Evolutionary conservation across 768 basidiomycete species (phyloP).

Genomic region (Naganishia randhawae): DNA sequence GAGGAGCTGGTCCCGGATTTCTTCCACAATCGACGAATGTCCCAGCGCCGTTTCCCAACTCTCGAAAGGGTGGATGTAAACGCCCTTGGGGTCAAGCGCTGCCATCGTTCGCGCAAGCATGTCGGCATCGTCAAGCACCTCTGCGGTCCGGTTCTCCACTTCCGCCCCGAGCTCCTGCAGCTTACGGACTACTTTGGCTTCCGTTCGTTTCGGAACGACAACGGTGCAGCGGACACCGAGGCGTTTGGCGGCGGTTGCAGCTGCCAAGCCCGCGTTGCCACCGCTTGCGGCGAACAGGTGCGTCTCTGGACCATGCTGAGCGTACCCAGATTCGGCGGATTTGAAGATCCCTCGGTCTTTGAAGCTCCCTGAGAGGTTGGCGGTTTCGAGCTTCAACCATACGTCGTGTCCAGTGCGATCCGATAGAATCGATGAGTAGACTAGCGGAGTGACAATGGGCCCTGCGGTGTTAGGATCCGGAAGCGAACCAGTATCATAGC

Average conservation of each 20-base stretch:
- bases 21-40: conserved; percentile 35
- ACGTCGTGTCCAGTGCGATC: conserved; percentile 28
- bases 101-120: conserved; percentile 29
- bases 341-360: conserved; percentile 34
- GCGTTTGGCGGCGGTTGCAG: conserved; percentile 11
- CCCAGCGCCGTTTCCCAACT: conserved; percentile 38
- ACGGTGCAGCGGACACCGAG: conserved; percentile 33
- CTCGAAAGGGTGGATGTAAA: conserved; percentile 46
- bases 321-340: conserved; percentile 28
- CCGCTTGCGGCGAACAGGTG: conserved; percentile 40
- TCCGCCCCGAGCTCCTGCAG: conserved; percentile 34
- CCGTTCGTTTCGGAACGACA: conserved; percentile 36
- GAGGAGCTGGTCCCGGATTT: conserved; percentile 36
- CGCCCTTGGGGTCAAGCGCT: conserved; percentile 27
- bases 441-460: conserved; percentile 16
- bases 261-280: conserved; percentile 41
- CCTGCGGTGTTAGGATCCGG: background rate
- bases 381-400: conserved; percentile 42
- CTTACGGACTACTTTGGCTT: conserved; percentile 34
- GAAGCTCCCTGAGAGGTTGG: conserved; percentile 43
- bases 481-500: background rate
- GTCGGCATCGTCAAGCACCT: conserved; percentile 39
- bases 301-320: conserved; percentile 9
- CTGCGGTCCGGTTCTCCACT: conserved; percentile 33
- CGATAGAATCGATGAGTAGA: conserved; percentile 18